Conservation (phyloP, 2,329 filamentous ascomycete genomes). For the Fusarium sororula region DNA sequence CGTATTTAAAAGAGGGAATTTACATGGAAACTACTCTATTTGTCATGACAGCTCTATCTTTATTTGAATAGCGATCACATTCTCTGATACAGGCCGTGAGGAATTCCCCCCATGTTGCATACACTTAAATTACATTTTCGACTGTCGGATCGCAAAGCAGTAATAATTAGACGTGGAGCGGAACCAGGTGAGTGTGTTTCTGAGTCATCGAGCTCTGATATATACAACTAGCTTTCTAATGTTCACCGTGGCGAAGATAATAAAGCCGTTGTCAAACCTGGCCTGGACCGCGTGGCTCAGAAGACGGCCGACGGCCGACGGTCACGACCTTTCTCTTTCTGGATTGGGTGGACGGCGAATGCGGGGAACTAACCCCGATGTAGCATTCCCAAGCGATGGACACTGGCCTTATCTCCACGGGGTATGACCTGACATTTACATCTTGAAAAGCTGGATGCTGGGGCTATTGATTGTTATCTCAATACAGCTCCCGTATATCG, state of each 20-base stretch:
- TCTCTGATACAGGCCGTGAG: too few species aligned
- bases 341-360: accelerated
- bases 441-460: too few species aligned
- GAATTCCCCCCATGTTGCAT: accelerated
- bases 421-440: not conserved
- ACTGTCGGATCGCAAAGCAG: accelerated
- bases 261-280: not conserved
- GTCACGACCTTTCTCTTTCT: not conserved
- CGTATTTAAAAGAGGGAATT: accelerated
- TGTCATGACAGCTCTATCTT: too few species aligned
- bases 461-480: accelerated
- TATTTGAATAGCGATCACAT: too few species aligned
- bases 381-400: not conserved
- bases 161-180: accelerated
- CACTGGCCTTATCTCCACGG: not conserved
- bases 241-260: not conserved
- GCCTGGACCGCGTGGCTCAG: too few species aligned
- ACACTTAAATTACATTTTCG: not conserved
- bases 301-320: not conserved
- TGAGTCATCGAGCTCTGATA: not conserved
- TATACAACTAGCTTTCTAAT: accelerated
- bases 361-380: not conserved
- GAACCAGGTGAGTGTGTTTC: accelerated
- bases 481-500: accelerated
- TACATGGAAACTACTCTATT: accelerated